phyloP scores from a whole-genome alignment of 2,329 filamentous ascomycete species.

The Pseudogymnoascus sp. region DNA sequence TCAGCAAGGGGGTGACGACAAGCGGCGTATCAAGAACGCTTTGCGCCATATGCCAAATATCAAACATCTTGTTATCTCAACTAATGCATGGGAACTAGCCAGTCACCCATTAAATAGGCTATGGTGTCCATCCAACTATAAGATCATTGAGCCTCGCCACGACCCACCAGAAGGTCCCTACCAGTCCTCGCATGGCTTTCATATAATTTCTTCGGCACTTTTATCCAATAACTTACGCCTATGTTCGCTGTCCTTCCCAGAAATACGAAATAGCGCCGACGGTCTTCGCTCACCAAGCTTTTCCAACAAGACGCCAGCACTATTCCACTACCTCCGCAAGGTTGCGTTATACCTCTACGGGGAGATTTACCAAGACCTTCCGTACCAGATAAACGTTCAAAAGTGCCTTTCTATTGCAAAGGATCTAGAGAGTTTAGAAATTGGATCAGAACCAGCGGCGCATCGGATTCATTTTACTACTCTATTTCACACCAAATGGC shows the following conservation, averaged over 20 bases:
- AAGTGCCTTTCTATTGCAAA: not conserved
- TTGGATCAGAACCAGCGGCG: not conserved
- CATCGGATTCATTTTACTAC: not conserved
- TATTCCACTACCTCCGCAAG: not conserved
- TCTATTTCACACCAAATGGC: not conserved
- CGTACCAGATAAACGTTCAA: not conserved
- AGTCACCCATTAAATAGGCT: slow-evolving; percentile 6
- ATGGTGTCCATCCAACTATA: slow-evolving; percentile 8
- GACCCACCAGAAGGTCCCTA: not conserved
- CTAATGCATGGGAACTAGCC: not conserved
- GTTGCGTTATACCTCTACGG: not conserved
- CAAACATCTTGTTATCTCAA: slow-evolving; percentile 1
- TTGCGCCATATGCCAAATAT: slow-evolving; percentile 10
- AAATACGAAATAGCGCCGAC: not conserved
- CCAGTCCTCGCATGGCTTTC: not conserved
- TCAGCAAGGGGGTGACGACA: slow-evolving; percentile 5
- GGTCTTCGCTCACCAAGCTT: not conserved
- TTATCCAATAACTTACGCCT: not conserved
- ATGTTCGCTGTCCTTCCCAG: not conserved
- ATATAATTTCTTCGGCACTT: not conserved
- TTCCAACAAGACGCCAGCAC: not conserved
- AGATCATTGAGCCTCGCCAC: slow-evolving; percentile 6
- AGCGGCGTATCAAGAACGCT: not conserved
- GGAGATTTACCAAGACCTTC: not conserved
- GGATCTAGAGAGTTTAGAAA: not conserved